Percentiles rank a stretch among this genome's conserved stretches.
Conservation (phyloP, 129 eudicot genomes). For the Kitagawia praeruptora region DNA sequence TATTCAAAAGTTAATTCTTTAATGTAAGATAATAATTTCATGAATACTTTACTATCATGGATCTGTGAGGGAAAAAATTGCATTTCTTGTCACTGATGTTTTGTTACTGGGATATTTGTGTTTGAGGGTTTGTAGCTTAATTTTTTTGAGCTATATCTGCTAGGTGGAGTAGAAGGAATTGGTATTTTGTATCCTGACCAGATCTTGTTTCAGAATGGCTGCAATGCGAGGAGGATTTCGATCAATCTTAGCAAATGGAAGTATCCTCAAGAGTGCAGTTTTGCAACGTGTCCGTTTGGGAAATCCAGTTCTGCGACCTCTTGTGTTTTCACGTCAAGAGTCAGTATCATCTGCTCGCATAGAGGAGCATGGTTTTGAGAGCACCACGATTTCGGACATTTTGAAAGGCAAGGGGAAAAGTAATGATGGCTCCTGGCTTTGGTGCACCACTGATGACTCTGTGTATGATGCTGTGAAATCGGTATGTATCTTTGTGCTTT, state of each 20-base stretch:
- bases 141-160: not conserved
- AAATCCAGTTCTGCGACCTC: slow-evolving; percentile 43
- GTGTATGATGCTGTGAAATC: slow-evolving; percentile 98
- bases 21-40: not conserved
- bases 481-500: slow-evolving; percentile 32
- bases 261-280: slow-evolving; percentile 62
- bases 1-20: not conserved
- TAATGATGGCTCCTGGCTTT: slow-evolving; percentile 99
- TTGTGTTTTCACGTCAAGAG: slow-evolving; percentile 45
- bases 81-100: not conserved
- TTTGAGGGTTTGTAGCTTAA: not conserved
- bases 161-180: not conserved
- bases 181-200: not conserved
- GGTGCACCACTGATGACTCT: slow-evolving; percentile 95
- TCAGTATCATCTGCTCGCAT: slow-evolving; percentile 71
- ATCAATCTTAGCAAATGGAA: slow-evolving; percentile 63
- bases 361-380: slow-evolving; percentile 95
- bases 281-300: slow-evolving; percentile 57
- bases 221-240: slow-evolving; percentile 85
- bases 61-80: not conserved
- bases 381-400: slow-evolving; percentile 85
- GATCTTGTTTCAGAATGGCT: slow-evolving; percentile 18
- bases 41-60: not conserved
- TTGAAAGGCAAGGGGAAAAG: slow-evolving; percentile 72
- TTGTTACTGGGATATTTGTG: not conserved